Evolutionary conservation across 805 yeast species (phyloP).

Genomic region (Candida odintsovae): DNA sequence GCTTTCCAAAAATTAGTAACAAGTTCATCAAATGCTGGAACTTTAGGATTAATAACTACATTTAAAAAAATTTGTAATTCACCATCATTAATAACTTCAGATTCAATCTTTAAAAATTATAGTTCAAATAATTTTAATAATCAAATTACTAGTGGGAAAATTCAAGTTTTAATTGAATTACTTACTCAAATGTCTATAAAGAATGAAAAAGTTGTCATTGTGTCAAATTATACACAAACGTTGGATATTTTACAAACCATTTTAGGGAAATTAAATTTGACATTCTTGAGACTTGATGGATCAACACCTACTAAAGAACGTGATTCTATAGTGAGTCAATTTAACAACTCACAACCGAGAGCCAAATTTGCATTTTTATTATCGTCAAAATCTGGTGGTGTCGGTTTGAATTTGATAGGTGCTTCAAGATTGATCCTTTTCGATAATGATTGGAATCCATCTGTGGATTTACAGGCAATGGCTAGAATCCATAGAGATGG

Average conservation of each 20-base stretch:
- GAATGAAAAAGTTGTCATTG: conserved; percentile 75
- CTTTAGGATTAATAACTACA: conserved; percentile 64
- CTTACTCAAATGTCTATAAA: conserved; percentile 41
- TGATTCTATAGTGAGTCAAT: conserved; percentile 57
- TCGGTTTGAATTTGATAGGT: conserved; percentile 85
- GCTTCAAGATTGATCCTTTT: conserved; percentile 80
- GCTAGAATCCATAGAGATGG: conserved; percentile 95
- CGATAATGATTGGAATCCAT: conserved; percentile 97
- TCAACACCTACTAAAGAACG: conserved; percentile 65
- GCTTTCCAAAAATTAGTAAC: conserved; percentile 21
- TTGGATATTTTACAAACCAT: conserved; percentile 66
- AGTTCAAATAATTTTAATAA: conserved; percentile 4
- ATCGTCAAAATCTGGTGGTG: conserved; percentile 91
- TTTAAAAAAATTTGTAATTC: conserved; percentile 83
- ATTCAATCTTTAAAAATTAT: conserved; percentile 33
- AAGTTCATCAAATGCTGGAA: conserved; percentile 27
- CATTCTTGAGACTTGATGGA: conserved; percentile 74
- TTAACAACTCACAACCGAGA: conserved; percentile 30
- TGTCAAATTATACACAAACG: conserved; percentile 85
- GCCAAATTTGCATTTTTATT: conserved; percentile 57
- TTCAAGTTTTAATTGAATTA: conserved; percentile 51
- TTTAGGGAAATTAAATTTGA: conserved; percentile 41
- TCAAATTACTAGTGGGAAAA: conserved; percentile 46
- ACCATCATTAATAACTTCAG: conserved; percentile 55
- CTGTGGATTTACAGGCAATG: conserved; percentile 90